Conservation (phyloP, 2,329 filamentous ascomycete genomes). For the Microsporum audouinii region DNA sequence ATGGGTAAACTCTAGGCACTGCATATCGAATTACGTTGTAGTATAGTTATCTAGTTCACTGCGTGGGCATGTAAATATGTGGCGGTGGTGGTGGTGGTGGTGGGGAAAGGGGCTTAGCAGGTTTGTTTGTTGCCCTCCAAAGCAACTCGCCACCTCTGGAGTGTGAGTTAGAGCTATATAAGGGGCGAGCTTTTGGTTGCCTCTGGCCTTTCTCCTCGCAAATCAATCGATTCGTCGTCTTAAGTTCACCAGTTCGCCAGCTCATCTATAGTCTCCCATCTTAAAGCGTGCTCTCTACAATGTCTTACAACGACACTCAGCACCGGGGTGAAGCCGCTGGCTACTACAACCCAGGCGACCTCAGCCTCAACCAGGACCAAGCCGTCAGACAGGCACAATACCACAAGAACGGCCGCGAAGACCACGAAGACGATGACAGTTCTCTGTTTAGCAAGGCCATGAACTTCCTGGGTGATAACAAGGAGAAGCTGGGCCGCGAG, state of each 20-base stretch:
- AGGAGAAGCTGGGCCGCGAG: constrained; percentile 37
- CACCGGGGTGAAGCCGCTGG: constrained; percentile 2
- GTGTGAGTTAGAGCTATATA: no score
- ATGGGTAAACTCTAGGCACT: no score
- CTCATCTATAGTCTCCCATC: neutral
- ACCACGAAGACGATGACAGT: constrained; percentile 32
- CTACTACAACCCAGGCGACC: constrained; percentile 20
- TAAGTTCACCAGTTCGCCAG: neutral
- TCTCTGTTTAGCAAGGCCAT: constrained; percentile 47
- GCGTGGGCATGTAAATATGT: neutral
- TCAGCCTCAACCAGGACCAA: constrained; percentile 39
- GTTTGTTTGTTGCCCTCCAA: constrained; percentile 1
- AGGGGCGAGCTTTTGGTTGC: neutral
- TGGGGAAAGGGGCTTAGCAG: neutral
- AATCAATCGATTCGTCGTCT: neutral
- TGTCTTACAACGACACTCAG: neutral
- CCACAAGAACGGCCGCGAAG: constrained; percentile 19
- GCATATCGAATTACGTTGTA: no score
- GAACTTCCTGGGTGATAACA: constrained; percentile 44
- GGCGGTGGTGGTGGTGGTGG: neutral
- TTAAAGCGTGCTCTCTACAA: constrained; percentile 14
- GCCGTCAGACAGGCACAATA: constrained; percentile 46
- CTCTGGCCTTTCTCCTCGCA: neutral
- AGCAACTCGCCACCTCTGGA: neutral
- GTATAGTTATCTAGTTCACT: no score